phyloP scores from a whole-genome alignment of 306 rosid genomes.

The Lagenaria siceraria region DNA sequence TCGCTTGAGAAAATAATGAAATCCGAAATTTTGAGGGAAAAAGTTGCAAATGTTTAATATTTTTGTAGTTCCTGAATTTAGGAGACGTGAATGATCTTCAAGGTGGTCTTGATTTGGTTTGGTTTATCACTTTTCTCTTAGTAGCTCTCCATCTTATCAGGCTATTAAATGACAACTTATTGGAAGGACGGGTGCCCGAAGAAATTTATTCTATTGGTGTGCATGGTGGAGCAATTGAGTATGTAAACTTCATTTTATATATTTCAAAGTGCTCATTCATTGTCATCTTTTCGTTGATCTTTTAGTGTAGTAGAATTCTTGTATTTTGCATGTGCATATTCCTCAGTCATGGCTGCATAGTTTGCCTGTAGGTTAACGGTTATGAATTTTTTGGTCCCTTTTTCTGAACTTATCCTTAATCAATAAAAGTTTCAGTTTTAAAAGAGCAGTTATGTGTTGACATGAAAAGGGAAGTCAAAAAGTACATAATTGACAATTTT shows the following conservation, averaged over 20 bases:
- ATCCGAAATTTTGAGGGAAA: neutral
- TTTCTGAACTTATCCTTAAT: neutral
- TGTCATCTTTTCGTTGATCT: neutral
- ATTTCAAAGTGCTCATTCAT: neutral
- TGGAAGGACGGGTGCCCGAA: slow-evolving; percentile 83
- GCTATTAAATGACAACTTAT: slow-evolving; percentile 59
- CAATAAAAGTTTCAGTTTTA: neutral
- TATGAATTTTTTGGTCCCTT: neutral
- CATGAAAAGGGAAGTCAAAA: neutral
- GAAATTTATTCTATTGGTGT: slow-evolving; percentile 77
- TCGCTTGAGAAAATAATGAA: neutral
- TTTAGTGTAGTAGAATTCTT: neutral
- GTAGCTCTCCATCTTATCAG: slow-evolving; percentile 31
- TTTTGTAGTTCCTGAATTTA: neutral
- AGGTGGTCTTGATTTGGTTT: neutral
- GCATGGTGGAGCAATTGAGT: slow-evolving; percentile 96
- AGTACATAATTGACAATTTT: neutral
- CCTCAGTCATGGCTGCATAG: neutral
- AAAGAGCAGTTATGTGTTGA: neutral
- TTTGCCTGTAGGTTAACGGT: neutral
- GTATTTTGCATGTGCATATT: neutral
- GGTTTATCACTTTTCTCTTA: neutral
- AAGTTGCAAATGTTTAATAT: neutral
- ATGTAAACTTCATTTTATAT: slow-evolving; percentile 18
- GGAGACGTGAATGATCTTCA: neutral